Base-by-base conservation (phyloP, 495 filamentous ascomycete genomes). In the Aspergillus avenaceus region DNA sequence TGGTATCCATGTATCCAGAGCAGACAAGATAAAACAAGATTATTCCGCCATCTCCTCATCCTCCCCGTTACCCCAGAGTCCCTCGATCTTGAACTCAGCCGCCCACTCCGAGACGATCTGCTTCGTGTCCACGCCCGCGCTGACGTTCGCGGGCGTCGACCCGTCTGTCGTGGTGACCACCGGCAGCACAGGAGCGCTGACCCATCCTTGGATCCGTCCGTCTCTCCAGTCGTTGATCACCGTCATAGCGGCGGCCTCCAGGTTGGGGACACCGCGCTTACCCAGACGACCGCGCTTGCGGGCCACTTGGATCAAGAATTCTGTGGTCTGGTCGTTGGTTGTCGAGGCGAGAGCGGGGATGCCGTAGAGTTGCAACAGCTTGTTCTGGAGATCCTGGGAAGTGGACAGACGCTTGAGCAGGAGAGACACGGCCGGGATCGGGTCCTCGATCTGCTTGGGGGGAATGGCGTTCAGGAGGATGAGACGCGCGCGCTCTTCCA, bases 151-250 rank as follows among this genome's bases (percentile, higher is more conserved):
- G 18, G 63, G 62, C 26, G 59, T 62, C 21, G 47, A 52, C 7
- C 50, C 52, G 24, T 66, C 69, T 1, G 61, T 50, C 0, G 65
- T 54, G n/a, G 66, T 57, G 21, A 78, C 78, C n/a, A 83, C 73
- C 16, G 77, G 65, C 41, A 84, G 60, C 5, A 73, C 76, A 2
- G 92, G 92, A 1, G 89, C 81, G 34, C 87, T 85, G 19, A 81
- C 79, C 92, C 92, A 97, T 21, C 92, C 92, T 64, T 95, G 90
- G 47, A 98, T 95, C 24, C 93, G 77, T 5, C 92, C 93, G 67
- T 97, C 93, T 42, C 95, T 76, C 91, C 93, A 96, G 74, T 98
- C 93, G 38, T 83, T 91, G 50, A 98, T 82, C 16, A 98, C 92
- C 2, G 87, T 86, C 78, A 90, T 92, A 26, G 91, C 93, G 5